Conservation (phyloP, 176 grass and related monocot species). For the Metroxylon sagu region DNA sequence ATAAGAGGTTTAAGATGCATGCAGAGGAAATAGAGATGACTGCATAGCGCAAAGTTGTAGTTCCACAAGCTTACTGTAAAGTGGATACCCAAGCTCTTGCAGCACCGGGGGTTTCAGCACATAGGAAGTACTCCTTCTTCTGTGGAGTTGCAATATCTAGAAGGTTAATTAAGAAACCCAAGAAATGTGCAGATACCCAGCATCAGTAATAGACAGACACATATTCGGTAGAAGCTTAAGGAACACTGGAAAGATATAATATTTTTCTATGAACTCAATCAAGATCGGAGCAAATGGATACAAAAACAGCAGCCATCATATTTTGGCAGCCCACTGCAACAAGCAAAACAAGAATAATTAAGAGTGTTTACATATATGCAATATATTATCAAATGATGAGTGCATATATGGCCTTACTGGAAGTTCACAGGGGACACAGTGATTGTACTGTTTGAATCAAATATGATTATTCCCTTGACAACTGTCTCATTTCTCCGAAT, state of each 20-base stretch:
- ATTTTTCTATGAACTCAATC: too few relatives aligned
- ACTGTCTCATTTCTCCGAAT: conserved; percentile 44
- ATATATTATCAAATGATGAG: conserved; percentile 3
- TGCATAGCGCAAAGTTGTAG: background rate
- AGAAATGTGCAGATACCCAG: conserved; percentile 16
- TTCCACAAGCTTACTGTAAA: conserved; percentile 62
- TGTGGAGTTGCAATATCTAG: conserved; percentile 88
- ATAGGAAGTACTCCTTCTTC: conserved; percentile 81
- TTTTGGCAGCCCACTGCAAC: conserved; percentile 60
- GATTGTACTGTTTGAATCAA: conserved; percentile 59
- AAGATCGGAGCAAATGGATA: conserved; percentile 34
- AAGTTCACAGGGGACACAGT: conserved; percentile 63
- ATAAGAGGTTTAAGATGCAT: too few relatives aligned
- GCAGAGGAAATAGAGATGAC: background rate
- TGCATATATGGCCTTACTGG: conserved; percentile 39
- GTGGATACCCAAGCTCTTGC: conserved; percentile 84
- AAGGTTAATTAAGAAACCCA: conserved; percentile 45
- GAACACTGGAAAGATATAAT: too few relatives aligned
- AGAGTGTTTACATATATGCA: background rate
- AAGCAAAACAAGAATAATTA: conserved; percentile 24
- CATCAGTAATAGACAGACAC: background rate
- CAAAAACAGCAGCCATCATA: conserved; percentile 89
- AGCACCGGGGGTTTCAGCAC: conserved; percentile 69
- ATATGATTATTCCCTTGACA: conserved; percentile 46
- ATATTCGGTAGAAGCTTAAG: too few relatives aligned